Percentiles rank a stretch among this genome's conserved stretches.
These are phyloP conservation scores for Voacanga thouarsii DNA, from an alignment of 257 asterid species.

Conservation along the genomic window DNA sequence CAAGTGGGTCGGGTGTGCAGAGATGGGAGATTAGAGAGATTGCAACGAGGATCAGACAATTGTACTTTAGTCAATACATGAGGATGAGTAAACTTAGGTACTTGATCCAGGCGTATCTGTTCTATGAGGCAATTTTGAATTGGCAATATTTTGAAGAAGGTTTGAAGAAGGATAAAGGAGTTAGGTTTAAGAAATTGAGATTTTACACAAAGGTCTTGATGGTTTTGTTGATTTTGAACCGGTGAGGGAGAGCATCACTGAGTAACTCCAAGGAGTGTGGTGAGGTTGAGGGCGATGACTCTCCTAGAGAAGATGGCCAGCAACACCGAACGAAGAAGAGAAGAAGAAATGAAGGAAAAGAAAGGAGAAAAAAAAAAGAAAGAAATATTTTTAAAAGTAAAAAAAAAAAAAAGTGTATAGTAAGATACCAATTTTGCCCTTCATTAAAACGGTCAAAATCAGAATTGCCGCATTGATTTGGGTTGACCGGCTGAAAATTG, in stretches of 20 bases:
- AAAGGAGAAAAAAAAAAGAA: too few relatives aligned
- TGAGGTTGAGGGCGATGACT: too few relatives aligned
- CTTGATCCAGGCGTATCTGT: constrained; percentile 78
- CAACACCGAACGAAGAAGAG: too few relatives aligned
- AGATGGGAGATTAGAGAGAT: constrained; percentile 99
- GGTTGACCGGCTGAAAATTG: too few relatives aligned
- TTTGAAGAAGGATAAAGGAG: constrained; percentile 65
- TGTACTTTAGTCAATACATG: constrained; percentile 82
- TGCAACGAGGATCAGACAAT: constrained; percentile 96
- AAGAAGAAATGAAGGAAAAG: too few relatives aligned
- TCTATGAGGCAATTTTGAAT: constrained; percentile 83
- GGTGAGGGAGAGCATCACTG: constrained; percentile 30
- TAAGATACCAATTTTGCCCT: too few relatives aligned
- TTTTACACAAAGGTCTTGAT: constrained; percentile 85
- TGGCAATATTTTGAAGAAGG: constrained; percentile 82
- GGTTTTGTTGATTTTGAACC: constrained; percentile 77
- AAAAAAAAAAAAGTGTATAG: too few relatives aligned
- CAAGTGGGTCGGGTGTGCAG: constrained; percentile 65
- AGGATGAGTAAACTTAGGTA: constrained; percentile 90
- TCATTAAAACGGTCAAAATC: too few relatives aligned
- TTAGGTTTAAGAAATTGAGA: constrained; percentile 92
- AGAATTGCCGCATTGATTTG: too few relatives aligned
- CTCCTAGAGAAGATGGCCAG: too few relatives aligned
- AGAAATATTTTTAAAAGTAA: too few relatives aligned
- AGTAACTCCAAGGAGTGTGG: too few relatives aligned